Evolutionary conservation across 1,284 basidiomycete species (phyloP), one percentile per base, ranked within the genome.

Genomic region (Moesziomyces antarcticus): DNA sequence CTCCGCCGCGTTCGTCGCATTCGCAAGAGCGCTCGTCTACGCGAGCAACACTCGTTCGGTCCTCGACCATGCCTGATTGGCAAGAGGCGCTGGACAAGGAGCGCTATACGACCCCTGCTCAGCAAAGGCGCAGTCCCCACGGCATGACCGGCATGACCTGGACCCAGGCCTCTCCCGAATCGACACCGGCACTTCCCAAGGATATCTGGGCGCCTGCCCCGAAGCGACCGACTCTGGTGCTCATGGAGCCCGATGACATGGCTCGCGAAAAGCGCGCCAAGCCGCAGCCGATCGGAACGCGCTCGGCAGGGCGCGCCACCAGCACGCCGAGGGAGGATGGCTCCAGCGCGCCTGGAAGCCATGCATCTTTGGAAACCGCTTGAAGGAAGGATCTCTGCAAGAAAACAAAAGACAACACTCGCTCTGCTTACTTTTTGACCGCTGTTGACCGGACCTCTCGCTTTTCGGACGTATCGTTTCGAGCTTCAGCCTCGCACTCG

Each of bases 191-290:
- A 18, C 52, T 63, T 25, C 55, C 63, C 13, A 55, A 45, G 22
- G 64, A 66, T 6, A 73, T 73, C 22, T 73, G 70, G 70, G 70
- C 70, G 2, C 70, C 70, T 9, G 64, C 70, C 8, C 64, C 64
- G 1, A 67, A 60, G 30, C 59, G 63, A 25, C 52, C 64, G 5
- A 57, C 53, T 10, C 56, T 52, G 7, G 42, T 67, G 18, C 59
- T 42, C 10, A 57, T 60, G 1, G 70, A 73, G 42, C 70, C 70
- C 3, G 70, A 67, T 30, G 56, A 59, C 40, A 42, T 62, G 5
- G 57, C 69, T 20, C 48, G 27, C n/a, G 70, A 60, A 43, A 62
- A 60, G 20, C 50, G 70, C 3, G 48, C 56, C 42, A 63, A 60
- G 33, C 60, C 64, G 33, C 58, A 73, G 51, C 70, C 70, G 4